A percentile compares a stretch with the other conserved stretches of the same genome.
Evolutionary conservation across 805 yeast species (phyloP).

Genomic region (Wickerhamomyces hampshirensis): DNA sequence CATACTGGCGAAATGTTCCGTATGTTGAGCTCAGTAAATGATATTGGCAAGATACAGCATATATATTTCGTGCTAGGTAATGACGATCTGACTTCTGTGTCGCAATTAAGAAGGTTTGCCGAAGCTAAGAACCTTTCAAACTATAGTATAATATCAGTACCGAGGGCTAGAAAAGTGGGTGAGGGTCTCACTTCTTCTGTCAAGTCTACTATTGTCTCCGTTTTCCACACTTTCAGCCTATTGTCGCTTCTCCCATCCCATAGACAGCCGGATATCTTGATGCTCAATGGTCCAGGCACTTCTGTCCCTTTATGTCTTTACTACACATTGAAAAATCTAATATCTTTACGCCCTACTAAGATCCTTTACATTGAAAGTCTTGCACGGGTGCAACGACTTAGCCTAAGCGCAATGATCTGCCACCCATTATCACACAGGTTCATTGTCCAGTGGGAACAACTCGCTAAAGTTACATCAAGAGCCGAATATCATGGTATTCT

Average conservation of each 20-base stretch:
- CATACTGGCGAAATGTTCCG: conserved; percentile 96
- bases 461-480: conserved; percentile 46
- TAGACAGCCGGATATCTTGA: conserved; percentile 36
- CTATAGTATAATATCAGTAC: conserved; percentile 29
- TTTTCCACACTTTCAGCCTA: conserved; percentile 6
- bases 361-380: conserved; percentile 82
- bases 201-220: conserved; percentile 31
- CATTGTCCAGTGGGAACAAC: conserved; percentile 82
- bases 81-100: conserved; percentile 47
- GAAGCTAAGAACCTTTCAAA: conserved; percentile 4
- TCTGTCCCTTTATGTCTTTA: conserved; percentile 63
- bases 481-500: conserved; percentile 77
- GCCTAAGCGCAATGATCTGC: conserved; percentile 71
- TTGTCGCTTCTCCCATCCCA: conserved; percentile 6
- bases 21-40: conserved; percentile 39
- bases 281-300: conserved; percentile 82
- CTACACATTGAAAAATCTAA: conserved; percentile 44
- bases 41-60: conserved; percentile 4
- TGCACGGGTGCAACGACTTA: conserved; percentile 72
- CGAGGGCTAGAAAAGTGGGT: conserved; percentile 59
- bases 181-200: conserved; percentile 46
- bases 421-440: conserved; percentile 72
- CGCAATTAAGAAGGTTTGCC: conserved; percentile 21
- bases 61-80: conserved; percentile 37
- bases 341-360: conserved; percentile 43